Conservation (phyloP, 148 eudicot species). For the Limonium bicolor region DNA sequence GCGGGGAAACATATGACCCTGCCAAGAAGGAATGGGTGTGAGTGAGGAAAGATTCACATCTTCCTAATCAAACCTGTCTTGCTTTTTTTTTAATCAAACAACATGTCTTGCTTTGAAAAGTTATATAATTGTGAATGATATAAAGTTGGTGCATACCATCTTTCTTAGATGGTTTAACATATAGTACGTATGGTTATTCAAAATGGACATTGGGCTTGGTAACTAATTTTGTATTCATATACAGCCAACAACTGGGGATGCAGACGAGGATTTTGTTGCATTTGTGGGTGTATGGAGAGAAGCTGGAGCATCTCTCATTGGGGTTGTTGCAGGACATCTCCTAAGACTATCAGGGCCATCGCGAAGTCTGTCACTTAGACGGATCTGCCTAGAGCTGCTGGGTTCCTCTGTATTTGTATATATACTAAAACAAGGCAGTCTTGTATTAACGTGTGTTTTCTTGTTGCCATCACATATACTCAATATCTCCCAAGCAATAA, state of each 20-base stretch:
- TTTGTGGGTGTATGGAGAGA: conserved; percentile 54
- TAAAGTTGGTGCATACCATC: neutral
- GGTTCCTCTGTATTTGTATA: too few relatives aligned
- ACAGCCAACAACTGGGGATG: conserved; percentile 30
- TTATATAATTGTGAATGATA: neutral
- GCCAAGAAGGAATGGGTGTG: conserved; percentile 46
- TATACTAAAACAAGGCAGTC: too few relatives aligned
- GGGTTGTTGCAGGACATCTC: conserved; percentile 91
- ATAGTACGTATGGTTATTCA: too few relatives aligned
- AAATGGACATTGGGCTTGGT: too few relatives aligned
- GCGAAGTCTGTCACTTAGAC: conserved; percentile 22
- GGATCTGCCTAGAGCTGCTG: too few relatives aligned
- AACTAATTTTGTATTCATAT: neutral
- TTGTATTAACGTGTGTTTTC: too few relatives aligned
- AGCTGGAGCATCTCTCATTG: conserved; percentile 55
- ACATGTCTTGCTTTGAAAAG: conserved; percentile 10
- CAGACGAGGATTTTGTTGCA: conserved; percentile 50
- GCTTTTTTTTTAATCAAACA: too few relatives aligned
- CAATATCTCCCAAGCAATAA: too few relatives aligned
- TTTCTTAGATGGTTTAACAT: too few relatives aligned
- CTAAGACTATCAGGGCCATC: conserved; percentile 54
- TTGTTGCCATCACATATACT: too few relatives aligned
- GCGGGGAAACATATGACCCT: conserved; percentile 50
- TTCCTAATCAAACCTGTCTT: too few relatives aligned
- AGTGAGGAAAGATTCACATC: too few relatives aligned